Evolutionary conservation across 1,139 yeast species (phyloP), one percentile per base, ranked within the genome.

Genomic region (Hansenula anomala): DNA sequence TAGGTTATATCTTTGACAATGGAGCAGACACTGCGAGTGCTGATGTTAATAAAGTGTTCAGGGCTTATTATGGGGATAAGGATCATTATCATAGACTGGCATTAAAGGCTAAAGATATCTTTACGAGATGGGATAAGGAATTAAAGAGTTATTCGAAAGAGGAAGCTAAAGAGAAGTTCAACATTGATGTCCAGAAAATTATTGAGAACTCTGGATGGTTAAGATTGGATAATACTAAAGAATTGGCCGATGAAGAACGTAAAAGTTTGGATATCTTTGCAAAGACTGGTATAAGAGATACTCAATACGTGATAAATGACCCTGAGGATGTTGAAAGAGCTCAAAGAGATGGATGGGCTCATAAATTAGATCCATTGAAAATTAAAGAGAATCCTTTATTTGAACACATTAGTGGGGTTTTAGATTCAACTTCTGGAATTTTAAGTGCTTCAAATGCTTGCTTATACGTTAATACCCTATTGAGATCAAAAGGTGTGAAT

Each of bases 391-490:
- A 40, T 12, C 24, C 15, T 10, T 31, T 34, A 14, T 33, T 43
- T 18, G 37, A 47, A 22, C 30, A 45, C 27, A 33, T 51, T 14
- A 46, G 45, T 26, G 67, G 69, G 18, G 55, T 59, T 8, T 48
- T 64, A 19, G 71, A 67, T 40, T 45, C 63, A 12, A 56, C 61
- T 16, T 59, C 69, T 7, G 71, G 73, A 5, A 48, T 69, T 33
- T 43, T 67, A 3, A 55, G 62, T 42, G 68, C 74, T 1, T 54
- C 58, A 7, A 63, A 63, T 34, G 64, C 69, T 6, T 58, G 62
- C 25, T 47, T 50, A 22, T 64, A 58, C 43, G 62, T 55, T 9
- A 50, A 56, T 22, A 45, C 53, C 15, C 28, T 55, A 11, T 54
- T 66, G 36, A 34, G 37, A 33, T 11, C 15, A 3, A 37, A 39